These are phyloP conservation scores for Exophiala alcalophila DNA, from an alignment of 2,329 filamentous ascomycete species.

Conservation along the genomic window DNA sequence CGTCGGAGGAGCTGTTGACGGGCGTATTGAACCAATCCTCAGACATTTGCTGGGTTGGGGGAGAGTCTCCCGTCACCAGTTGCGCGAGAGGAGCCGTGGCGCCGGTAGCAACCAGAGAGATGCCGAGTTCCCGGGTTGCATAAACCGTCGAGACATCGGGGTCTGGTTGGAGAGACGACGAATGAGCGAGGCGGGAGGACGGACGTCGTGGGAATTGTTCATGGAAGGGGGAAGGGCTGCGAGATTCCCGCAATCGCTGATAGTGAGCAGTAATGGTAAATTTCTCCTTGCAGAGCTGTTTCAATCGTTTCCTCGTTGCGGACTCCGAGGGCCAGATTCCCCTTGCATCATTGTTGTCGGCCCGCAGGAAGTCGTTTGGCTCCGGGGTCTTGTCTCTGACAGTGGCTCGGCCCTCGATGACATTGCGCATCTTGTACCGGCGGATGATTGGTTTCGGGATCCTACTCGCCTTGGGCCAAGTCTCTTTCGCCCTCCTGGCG, in stretches of 20 bases:
- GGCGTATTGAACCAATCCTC: slow-evolving; percentile 40
- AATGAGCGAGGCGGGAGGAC: slow-evolving; percentile 29
- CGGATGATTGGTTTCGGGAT: slow-evolving; percentile 30
- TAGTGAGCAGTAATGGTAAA: slow-evolving; percentile 63
- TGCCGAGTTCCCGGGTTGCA: slow-evolving; percentile 44
- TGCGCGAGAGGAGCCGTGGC: slow-evolving; percentile 39
- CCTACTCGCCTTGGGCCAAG: slow-evolving; percentile 49
- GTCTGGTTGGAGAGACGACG: slow-evolving; percentile 25
- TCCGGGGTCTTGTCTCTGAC: slow-evolving; percentile 29
- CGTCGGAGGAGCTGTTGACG: slow-evolving; percentile 23
- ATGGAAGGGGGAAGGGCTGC: slow-evolving; percentile 59
- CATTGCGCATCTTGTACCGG: slow-evolving; percentile 29
- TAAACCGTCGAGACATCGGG: slow-evolving; percentile 36
- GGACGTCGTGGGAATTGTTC: slow-evolving; percentile 37
- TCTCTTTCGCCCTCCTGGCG: slow-evolving; percentile 59
- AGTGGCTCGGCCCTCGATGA: slow-evolving; percentile 24
- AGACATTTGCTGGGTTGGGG: slow-evolving; percentile 27
- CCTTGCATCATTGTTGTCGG: slow-evolving; percentile 32
- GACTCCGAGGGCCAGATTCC: slow-evolving; percentile 56
- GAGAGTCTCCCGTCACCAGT: slow-evolving; percentile 34
- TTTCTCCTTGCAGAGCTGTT: slow-evolving; percentile 59
- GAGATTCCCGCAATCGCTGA: slow-evolving; percentile 58
- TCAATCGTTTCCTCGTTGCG: slow-evolving; percentile 57
- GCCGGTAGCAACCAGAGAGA: slow-evolving; percentile 44
- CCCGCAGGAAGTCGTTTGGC: slow-evolving; percentile 28